Evolutionary conservation across 2,329 filamentous ascomycete genomes (phyloP), one percentile per base, ranked within the genome.

Genomic region (Colletotrichum musicola): DNA sequence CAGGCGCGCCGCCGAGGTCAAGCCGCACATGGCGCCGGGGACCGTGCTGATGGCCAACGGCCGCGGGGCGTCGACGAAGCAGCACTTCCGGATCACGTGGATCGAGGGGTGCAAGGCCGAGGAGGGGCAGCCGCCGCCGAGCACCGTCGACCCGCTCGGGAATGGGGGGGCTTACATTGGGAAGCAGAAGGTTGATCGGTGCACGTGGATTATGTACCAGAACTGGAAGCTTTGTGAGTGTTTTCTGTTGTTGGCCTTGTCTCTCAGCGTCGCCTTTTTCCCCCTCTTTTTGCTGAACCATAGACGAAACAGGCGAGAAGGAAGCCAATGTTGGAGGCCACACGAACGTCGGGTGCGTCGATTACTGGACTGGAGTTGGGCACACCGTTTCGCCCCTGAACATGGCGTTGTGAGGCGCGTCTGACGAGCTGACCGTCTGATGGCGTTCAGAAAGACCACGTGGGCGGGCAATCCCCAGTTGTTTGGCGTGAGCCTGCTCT

Each of bases 191-290:
- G n/a, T 38, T 13, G 50, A 50, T 9, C 25, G 55, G 55, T 64
- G 55, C 7, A 44, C n/a, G 22, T 13, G 13, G n/a, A 3, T 60
- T 2, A 4, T 54, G 1, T 3, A 4, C 12, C 35, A 18, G n/a
- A 64, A 53, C 12, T 60, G 62, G 62, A 27, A 53, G 6, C 14
- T 14, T 0, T 64, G 55, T 64, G 14, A 60, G 62, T 60, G 62
- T 60, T 35, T 25, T 18, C 30, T 18, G 35, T n/a, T n/a, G n/a
- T n/a, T 25, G 22, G 22, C 22, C 4, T 4, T 25, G 3, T 25
- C 22, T 25, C 22, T 4, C 22, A 25, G 22, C 22, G 22, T 25
- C 4, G 4, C 22, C 22, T 25, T 25, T 25, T 25, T 12, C 4
- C n/a, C n/a, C n/a, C n/a, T 3, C 10, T n/a, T 9, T 14, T 2